Percentiles rank a stretch among this genome's conserved stretches.
Conservation (phyloP, 2,329 filamentous ascomycete genomes). For the Colletotrichum orbiculare region DNA sequence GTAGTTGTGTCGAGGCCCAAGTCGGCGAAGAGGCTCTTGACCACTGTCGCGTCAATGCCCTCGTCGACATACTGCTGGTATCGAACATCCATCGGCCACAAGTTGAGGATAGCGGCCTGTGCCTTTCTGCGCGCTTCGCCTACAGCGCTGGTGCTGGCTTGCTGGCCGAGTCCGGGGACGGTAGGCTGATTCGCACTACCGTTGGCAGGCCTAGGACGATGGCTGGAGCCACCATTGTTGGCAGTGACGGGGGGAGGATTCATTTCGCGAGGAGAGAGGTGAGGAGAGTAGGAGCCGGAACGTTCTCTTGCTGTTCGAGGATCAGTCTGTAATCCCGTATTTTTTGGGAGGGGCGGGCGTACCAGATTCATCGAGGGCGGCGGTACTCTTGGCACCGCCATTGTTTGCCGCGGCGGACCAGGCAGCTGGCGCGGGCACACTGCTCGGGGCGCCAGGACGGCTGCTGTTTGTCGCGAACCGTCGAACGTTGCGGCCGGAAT, state of each 20-base stretch:
- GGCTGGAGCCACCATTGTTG: not conserved
- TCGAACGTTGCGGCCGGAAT: not conserved
- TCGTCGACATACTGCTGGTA: constrained; percentile 80
- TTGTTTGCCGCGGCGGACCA: not conserved
- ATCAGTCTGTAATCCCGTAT: not conserved
- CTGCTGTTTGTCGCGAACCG: not conserved
- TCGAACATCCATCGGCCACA: constrained; percentile 75
- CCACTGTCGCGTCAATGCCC: constrained; percentile 72
- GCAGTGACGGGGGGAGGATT: constrained; percentile 35
- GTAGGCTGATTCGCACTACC: too few species aligned
- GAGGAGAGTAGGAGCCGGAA: constrained; percentile 65
- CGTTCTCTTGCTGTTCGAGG: constrained; percentile 51
- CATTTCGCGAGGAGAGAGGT: constrained; percentile 62
- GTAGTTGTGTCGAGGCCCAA: constrained; percentile 66
- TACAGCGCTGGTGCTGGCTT: constrained; percentile 37
- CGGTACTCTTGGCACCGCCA: constrained; percentile 1
- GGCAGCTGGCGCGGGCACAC: not conserved
- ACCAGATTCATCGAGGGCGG: constrained; percentile 14
- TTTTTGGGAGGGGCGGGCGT: not conserved
- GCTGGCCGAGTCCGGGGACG: too few species aligned
- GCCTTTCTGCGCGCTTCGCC: constrained; percentile 67
- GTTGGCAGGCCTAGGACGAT: not conserved
- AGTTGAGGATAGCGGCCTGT: constrained; percentile 72
- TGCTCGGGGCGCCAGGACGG: not conserved
- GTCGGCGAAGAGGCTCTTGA: constrained; percentile 75